phyloP scores from a whole-genome alignment of 1,139 yeast species.

The Yamadazyma dendronema region DNA sequence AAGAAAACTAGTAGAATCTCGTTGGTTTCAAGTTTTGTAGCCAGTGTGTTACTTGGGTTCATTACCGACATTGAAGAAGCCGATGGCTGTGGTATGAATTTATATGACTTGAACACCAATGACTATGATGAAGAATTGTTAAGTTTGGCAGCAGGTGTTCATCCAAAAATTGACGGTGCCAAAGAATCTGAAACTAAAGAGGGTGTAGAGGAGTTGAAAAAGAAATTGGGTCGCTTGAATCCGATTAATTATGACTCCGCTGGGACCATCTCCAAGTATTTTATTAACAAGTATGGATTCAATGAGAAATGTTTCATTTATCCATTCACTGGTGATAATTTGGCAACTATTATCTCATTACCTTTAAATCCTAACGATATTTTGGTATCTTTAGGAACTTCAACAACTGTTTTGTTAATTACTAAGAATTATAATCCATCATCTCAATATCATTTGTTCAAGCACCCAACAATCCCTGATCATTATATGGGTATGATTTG shows the following conservation, averaged over 20 bases:
- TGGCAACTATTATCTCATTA: conserved; percentile 82
- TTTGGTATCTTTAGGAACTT: conserved; percentile 81
- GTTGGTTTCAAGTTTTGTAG: conserved; percentile 75
- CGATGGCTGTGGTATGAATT: conserved; percentile 91
- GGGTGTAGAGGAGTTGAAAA: conserved; percentile 39
- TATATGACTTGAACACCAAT: conserved; percentile 62
- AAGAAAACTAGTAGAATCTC: conserved; percentile 60
- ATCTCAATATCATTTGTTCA: conserved; percentile 78
- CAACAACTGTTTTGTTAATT: conserved; percentile 80
- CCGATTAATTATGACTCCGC: conserved; percentile 42
- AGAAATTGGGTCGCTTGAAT: conserved; percentile 52
- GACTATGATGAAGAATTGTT: conserved; percentile 54
- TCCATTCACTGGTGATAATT: conserved; percentile 85
- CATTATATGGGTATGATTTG: conserved; percentile 95
- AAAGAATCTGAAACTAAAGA: conserved; percentile 20
- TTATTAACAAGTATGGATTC: conserved; percentile 64
- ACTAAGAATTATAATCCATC: conserved; percentile 80
- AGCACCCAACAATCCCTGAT: conserved; percentile 76
- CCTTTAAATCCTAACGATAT: conserved; percentile 78
- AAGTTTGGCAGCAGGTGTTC: conserved; percentile 52
- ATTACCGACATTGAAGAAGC: conserved; percentile 71
- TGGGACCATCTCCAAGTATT: conserved; percentile 57
- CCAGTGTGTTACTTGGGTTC: conserved; percentile 66
- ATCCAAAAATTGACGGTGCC: conserved; percentile 33
- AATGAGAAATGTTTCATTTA: conserved; percentile 51